phyloP scores from a whole-genome alignment of 345 rosid genomes.

The Lepidium didymum region DNA sequence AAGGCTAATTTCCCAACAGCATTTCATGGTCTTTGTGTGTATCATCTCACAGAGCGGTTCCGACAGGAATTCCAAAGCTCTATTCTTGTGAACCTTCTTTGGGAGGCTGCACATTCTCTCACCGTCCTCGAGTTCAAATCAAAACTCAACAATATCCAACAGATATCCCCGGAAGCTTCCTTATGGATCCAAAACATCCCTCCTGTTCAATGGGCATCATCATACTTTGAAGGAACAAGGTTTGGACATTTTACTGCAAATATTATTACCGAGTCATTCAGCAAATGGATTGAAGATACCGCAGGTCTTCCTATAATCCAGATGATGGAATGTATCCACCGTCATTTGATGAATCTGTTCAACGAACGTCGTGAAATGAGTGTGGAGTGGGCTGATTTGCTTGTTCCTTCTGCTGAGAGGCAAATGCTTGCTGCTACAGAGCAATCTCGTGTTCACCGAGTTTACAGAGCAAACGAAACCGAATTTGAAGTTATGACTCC shows the following conservation, averaged over 20 bases:
- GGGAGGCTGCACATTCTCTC: conserved; percentile 80
- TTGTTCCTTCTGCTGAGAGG: conserved; percentile 80
- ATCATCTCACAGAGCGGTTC: conserved; percentile 57
- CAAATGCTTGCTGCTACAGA: conserved; percentile 55
- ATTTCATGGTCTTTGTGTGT: conserved; percentile 78
- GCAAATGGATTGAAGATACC: conserved; percentile 59
- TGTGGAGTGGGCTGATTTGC: conserved; percentile 65
- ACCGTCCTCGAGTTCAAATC: conserved; percentile 64
- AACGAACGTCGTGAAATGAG: conserved; percentile 72
- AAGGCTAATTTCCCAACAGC: conserved; percentile 84
- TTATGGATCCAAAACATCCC: conserved; percentile 70
- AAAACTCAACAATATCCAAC: conserved; percentile 56
- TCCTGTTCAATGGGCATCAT: conserved; percentile 73
- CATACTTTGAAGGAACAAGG: conserved; percentile 77
- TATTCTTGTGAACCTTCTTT: conserved; percentile 58
- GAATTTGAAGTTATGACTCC: conserved; percentile 65
- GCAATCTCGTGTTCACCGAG: conserved; percentile 54
- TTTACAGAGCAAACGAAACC: conserved; percentile 68
- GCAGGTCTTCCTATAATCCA: conserved; percentile 83
- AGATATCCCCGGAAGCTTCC: conserved; percentile 71
- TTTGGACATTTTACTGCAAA: conserved; percentile 69
- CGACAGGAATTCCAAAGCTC: conserved; percentile 65
- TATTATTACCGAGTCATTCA: conserved; percentile 53
- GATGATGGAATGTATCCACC: conserved; percentile 80
- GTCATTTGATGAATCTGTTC: conserved; percentile 72